Percentiles rank a stretch among this genome's conserved stretches.
Conservation (phyloP, 2,329 filamentous ascomycete genomes). For the Apiospora kogelbergensis region DNA sequence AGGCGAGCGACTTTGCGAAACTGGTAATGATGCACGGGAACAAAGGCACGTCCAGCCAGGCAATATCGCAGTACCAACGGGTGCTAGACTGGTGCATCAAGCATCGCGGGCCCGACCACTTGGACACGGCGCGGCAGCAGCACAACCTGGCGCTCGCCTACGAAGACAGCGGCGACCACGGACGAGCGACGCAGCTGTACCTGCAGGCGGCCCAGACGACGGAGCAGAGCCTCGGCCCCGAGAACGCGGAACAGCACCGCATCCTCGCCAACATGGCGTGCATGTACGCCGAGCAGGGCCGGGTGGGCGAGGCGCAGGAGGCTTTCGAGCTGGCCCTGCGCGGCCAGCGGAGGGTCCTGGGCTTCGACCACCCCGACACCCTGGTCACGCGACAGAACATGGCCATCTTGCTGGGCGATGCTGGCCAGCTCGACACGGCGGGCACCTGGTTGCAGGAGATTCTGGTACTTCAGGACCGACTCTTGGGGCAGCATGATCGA, state of each 20-base stretch:
- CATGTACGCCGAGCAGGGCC: neutral
- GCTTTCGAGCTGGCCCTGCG: neutral
- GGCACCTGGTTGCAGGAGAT: neutral
- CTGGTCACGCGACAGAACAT: neutral
- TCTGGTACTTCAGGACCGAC: neutral
- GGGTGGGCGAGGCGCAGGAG: neutral
- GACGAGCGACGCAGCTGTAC: neutral
- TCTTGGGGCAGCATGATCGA: neutral
- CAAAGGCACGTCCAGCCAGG: neutral
- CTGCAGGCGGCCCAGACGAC: neutral
- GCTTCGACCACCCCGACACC: neutral
- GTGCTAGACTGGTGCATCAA: neutral
- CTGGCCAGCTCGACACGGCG: neutral
- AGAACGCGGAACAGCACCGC: neutral
- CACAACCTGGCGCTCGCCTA: neutral
- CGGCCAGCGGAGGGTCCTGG: neutral
- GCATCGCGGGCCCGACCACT: neutral
- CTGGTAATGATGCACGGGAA: neutral
- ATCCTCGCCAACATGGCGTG: neutral
- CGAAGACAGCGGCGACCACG: neutral
- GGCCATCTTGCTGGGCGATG: neutral
- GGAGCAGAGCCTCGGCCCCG: neutral
- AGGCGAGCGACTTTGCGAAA: neutral
- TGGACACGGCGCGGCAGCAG: neutral
- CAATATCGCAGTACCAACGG: neutral